Evolutionary conservation across 352 stramenopile genomes (phyloP), one percentile per base, ranked within the genome.

Genomic region (Thalassiosira sp.): DNA sequence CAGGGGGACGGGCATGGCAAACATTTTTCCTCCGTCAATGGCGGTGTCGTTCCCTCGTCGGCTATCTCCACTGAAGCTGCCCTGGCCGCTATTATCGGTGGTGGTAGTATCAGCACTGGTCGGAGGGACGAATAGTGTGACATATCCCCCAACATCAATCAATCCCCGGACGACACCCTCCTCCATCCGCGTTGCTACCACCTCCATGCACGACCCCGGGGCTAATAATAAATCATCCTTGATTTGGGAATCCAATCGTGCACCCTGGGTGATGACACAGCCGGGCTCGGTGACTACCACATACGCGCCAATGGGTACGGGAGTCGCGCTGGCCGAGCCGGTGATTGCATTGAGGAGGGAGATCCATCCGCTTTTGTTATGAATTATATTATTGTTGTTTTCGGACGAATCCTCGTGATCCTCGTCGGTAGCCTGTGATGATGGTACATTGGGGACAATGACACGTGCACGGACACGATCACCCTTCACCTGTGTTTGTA

Each of bases 131-230:
- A 82, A 78, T 15, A 82, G 45, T 11, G 57, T 82, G 11, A 78
- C 68, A 49, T 82, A 31, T 24, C 74, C 74, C 15, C 74, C 74
- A 15, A 24, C 42, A 27, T 60, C 45, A 52, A 78, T 64, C 51
- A 82, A 78, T 60, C 74, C 74, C 8, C 74, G 43, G 0, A 82
- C 74, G 3, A 65, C 48, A 3, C 74, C 74, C 22, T 73, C 66
- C 37, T 82, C 74, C 27, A 82, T 82, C 15, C 74, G 33, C 15
- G 74, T 82, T 10, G 66, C 58, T 8, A 76, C 65, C 24, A 82
- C 64, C 31, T 82, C 74, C 46, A 82, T 78, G 45, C 74, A 82
- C 10, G 16, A 57, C 20, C 57, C 63, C 5, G 56, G 49, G 37
- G 10, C 42, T 5, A 81, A 49, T n/a, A n/a, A n/a, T n/a, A n/a